phyloP scores from a whole-genome alignment of 2,329 filamentous ascomycete species.

The Aspergillus novofumigatus region DNA sequence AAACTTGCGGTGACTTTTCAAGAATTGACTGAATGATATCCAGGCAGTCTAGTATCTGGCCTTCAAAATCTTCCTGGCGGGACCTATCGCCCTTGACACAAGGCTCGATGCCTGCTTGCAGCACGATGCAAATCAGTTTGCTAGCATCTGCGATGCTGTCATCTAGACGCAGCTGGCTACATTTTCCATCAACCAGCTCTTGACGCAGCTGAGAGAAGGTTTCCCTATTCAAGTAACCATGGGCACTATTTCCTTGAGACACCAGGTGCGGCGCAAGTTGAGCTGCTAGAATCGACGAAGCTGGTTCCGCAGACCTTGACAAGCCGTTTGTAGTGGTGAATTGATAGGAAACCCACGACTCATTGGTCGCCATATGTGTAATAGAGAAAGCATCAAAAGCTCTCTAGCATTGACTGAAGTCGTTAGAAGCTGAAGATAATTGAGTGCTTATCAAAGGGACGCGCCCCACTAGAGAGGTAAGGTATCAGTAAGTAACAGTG shows the following conservation, averaged over 20 bases:
- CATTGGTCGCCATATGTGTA: slow-evolving; percentile 24
- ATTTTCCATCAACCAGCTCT: slow-evolving; percentile 51
- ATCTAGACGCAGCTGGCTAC: slow-evolving; percentile 48
- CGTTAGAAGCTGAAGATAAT: neutral
- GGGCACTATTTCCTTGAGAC: slow-evolving; percentile 57
- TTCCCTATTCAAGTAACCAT: slow-evolving; percentile 60
- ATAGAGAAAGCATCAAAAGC: slow-evolving; percentile 8
- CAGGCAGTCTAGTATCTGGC: slow-evolving; percentile 60
- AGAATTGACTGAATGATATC: slow-evolving; percentile 73
- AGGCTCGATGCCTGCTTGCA: slow-evolving; percentile 69
- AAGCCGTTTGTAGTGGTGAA: slow-evolving; percentile 15
- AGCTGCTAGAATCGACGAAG: slow-evolving; percentile 78
- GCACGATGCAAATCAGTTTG: slow-evolving; percentile 78
- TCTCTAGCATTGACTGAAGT: neutral
- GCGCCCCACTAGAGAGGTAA: too few species aligned
- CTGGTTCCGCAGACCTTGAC: slow-evolving; percentile 26
- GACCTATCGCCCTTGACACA: slow-evolving; percentile 57
- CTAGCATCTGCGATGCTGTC: slow-evolving; percentile 74
- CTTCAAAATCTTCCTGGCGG: slow-evolving; percentile 42
- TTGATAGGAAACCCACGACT: slow-evolving; percentile 13
- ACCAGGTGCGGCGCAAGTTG: slow-evolving; percentile 81
- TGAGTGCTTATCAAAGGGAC: neutral
- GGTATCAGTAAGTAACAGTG: too few species aligned
- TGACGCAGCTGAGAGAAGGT: slow-evolving; percentile 73
- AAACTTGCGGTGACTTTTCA: slow-evolving; percentile 64